Evolutionary conservation across 2,329 filamentous ascomycete species (phyloP).

Genomic region (Cladophialophora bantiana): DNA sequence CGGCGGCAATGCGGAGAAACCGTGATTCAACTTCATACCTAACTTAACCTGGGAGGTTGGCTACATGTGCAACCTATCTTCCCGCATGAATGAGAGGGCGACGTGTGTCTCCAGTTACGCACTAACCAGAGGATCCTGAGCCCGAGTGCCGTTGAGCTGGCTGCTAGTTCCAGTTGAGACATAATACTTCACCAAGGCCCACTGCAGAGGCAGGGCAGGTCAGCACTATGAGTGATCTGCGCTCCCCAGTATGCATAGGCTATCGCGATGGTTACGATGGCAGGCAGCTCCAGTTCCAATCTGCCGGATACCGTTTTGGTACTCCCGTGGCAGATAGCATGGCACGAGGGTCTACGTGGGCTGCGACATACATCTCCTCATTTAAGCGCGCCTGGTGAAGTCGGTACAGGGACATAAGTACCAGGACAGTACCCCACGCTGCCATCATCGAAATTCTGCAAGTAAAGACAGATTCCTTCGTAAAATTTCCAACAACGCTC

Average conservation of each 20-base stretch:
- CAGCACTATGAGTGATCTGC: background rate
- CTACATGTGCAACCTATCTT: no score
- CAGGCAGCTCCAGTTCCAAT: background rate
- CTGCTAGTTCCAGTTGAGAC: background rate
- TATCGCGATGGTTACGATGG: background rate
- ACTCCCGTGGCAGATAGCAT: background rate
- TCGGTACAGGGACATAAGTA: background rate
- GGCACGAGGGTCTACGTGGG: background rate
- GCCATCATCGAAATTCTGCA: background rate
- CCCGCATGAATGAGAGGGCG: no score
- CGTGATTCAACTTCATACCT: slow-evolving; percentile 2
- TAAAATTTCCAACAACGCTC: background rate
- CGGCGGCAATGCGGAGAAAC: background rate
- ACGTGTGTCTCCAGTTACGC: background rate
- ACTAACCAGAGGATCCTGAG: background rate
- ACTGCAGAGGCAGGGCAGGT: background rate
- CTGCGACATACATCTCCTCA: background rate
- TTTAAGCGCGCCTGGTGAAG: background rate
- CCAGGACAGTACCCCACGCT: background rate
- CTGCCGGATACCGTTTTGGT: background rate
- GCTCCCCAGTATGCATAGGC: background rate
- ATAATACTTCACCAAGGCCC: background rate
- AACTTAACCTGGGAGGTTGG: background rate
- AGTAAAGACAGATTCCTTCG: background rate
- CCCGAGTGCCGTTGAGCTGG: background rate